These are phyloP conservation scores for Pseudogymnoascus sp. DNA, from an alignment of 2,329 filamentous ascomycete species.

Conservation along the genomic window DNA sequence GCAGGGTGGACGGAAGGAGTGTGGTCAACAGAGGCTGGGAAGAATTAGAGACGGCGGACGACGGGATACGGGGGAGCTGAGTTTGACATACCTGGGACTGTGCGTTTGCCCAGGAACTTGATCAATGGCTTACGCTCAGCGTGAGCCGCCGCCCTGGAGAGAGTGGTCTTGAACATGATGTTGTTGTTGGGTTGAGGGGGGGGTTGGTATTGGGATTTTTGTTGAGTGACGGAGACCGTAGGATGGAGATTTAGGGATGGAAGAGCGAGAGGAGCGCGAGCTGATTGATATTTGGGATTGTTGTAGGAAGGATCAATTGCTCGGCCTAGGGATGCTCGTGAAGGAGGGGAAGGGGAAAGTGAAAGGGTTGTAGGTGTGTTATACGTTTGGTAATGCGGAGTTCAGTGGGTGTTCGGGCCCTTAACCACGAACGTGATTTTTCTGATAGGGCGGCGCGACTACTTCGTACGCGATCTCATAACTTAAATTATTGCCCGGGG, in stretches of 20 bases:
- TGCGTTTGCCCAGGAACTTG: conserved; percentile 34
- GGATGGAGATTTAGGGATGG: not conserved
- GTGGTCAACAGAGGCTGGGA: conserved; percentile 46
- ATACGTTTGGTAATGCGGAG: conserved; percentile 5
- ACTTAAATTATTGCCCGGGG: conserved; percentile 6
- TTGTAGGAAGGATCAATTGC: not conserved
- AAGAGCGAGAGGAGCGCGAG: not conserved
- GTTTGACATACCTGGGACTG: conserved; percentile 29
- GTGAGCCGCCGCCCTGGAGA: conserved; percentile 19
- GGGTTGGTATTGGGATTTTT: not conserved
- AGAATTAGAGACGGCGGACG: conserved; percentile 14
- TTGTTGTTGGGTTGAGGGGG: not conserved
- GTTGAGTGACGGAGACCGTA: not conserved
- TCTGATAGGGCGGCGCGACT: conserved; percentile 7
- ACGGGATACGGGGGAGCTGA: not conserved
- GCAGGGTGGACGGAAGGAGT: conserved; percentile 49
- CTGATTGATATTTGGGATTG: not conserved
- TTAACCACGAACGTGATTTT: not conserved
- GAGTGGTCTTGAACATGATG: conserved; percentile 7
- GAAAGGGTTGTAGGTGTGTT: not conserved
- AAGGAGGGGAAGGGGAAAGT: not conserved
- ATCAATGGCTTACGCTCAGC: conserved; percentile 33
- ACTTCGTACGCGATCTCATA: conserved; percentile 1
- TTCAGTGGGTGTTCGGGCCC: not conserved
- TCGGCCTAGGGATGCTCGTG: not conserved